A percentile compares a stretch with the other conserved stretches of the same genome.
Evolutionary conservation across 371 early-diverging fungal genomes (phyloP).

Genomic region (Rhizopus arrhizus): DNA sequence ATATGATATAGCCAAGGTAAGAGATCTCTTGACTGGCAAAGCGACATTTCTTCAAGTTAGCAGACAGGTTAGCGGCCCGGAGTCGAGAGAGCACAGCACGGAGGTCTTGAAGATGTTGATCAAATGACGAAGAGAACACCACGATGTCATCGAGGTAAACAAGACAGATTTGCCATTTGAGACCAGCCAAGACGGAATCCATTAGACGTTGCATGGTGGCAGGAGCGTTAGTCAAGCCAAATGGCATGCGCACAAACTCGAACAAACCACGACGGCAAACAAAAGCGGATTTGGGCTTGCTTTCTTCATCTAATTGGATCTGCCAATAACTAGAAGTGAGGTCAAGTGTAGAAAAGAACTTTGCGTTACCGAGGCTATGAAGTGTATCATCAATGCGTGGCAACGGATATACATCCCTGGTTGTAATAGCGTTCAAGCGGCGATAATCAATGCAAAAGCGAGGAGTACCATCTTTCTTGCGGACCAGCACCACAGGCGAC

Average conservation of each 20-base stretch:
- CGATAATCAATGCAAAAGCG: conserved; percentile 38
- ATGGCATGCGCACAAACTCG: conserved; percentile 35
- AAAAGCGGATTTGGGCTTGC: conserved; percentile 32
- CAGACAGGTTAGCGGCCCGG: conserved; percentile 22
- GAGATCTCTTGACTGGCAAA: conserved; percentile 31
- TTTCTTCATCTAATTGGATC: conserved; percentile 7
- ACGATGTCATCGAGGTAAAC: conserved; percentile 14
- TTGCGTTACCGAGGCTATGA: conserved; percentile 27
- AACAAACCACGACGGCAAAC: conserved; percentile 4
- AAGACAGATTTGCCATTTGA: conserved; percentile 8
- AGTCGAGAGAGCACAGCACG: conserved; percentile 29
- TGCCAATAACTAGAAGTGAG: conserved; percentile 17
- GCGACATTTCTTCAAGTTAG: conserved; percentile 41
- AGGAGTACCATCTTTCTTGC: conserved; percentile 35
- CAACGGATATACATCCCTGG: conserved; percentile 35
- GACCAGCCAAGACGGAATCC: conserved; percentile 21
- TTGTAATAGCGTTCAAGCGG: conserved; percentile 38
- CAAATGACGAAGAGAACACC: background rate
- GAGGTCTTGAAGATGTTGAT: conserved; percentile 10
- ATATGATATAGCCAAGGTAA: conserved; percentile 3
- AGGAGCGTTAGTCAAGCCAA: conserved; percentile 38
- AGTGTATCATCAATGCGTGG: conserved; percentile 37
- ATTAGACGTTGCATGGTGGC: conserved; percentile 33
- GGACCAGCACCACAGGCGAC: conserved; percentile 34
- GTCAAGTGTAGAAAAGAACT: conserved; percentile 25